phyloP scores from a whole-genome alignment of 176 grass and related monocot species.

The Musa acuminata region DNA sequence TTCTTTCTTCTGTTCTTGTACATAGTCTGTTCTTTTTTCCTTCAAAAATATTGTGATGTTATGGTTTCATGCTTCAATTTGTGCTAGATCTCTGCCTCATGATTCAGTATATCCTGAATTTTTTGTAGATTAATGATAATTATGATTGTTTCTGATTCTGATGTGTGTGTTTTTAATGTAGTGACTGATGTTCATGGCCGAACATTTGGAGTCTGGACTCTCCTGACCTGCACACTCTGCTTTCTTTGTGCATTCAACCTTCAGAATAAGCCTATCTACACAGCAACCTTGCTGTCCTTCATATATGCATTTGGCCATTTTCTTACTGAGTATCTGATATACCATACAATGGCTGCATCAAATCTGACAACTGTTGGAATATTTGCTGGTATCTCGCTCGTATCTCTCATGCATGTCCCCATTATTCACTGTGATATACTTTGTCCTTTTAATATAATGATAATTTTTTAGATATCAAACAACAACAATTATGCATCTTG shows the following conservation, averaged over 20 bases:
- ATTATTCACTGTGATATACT: neutral
- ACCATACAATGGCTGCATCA: conserved; percentile 60
- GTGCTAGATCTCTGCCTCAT: neutral
- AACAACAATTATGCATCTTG: too few species aligned
- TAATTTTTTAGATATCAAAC: neutral
- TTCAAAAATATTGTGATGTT: neutral
- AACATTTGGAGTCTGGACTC: conserved; percentile 87
- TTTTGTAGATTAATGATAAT: neutral
- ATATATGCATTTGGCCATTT: conserved; percentile 79
- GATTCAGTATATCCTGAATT: neutral
- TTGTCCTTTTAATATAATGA: neutral
- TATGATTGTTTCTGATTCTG: neutral
- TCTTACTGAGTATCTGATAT: conserved; percentile 71
- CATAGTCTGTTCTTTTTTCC: neutral
- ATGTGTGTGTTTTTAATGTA: conserved; percentile 23
- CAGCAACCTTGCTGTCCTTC: conserved; percentile 71
- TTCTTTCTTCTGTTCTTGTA: neutral
- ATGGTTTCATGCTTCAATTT: neutral
- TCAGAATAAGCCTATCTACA: conserved; percentile 61
- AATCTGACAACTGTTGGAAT: conserved; percentile 81
- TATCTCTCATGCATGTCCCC: neutral
- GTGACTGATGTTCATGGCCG: conserved; percentile 86
- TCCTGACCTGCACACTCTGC: conserved; percentile 72
- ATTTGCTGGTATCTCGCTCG: conserved; percentile 62
- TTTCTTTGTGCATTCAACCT: conserved; percentile 89